These are phyloP conservation scores for Cladosporium sphaerospermum DNA, from an alignment of 2,329 filamentous ascomycete genomes.

Conservation along the genomic window DNA sequence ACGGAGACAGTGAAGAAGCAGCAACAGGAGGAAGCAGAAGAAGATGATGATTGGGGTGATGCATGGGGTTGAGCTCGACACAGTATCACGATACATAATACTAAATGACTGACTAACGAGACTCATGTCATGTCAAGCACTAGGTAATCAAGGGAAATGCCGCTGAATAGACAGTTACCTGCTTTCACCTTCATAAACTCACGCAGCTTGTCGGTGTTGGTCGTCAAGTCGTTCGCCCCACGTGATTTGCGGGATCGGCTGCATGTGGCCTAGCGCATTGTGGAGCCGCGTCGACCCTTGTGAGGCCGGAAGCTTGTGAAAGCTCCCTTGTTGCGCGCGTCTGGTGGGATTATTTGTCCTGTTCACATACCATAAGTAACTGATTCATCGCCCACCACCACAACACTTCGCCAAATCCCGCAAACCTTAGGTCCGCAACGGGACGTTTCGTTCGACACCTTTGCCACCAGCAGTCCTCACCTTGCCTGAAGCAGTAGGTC, in stretches of 20 bases:
- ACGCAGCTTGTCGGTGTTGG: not conserved
- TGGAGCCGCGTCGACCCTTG: constrained; percentile 3
- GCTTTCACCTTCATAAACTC: no score
- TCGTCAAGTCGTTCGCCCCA: not conserved
- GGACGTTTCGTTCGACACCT: no score
- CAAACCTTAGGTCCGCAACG: no score
- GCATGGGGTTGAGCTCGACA: constrained; percentile 24
- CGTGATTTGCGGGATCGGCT: not conserved
- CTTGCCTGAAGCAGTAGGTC: no score
- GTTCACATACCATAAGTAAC: not conserved
- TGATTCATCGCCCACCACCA: not conserved
- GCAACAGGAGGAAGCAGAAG: constrained; percentile 20
- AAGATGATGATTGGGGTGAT: constrained; percentile 38
- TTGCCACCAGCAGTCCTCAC: no score
- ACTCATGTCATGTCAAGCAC: no score
- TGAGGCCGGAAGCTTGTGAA: constrained; percentile 1
- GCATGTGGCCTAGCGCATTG: not conserved
- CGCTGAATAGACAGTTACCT: no score
- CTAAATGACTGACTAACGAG: not conserved
- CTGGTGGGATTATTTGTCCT: not conserved
- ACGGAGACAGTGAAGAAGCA: not conserved
- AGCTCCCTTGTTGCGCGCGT: not conserved
- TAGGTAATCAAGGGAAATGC: no score
- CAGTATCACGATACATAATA: not conserved
- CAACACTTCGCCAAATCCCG: no score